These are phyloP conservation scores for Liriodendron chinense DNA, from an alignment of 164 flowering plant genomes.

Conservation along the genomic window DNA sequence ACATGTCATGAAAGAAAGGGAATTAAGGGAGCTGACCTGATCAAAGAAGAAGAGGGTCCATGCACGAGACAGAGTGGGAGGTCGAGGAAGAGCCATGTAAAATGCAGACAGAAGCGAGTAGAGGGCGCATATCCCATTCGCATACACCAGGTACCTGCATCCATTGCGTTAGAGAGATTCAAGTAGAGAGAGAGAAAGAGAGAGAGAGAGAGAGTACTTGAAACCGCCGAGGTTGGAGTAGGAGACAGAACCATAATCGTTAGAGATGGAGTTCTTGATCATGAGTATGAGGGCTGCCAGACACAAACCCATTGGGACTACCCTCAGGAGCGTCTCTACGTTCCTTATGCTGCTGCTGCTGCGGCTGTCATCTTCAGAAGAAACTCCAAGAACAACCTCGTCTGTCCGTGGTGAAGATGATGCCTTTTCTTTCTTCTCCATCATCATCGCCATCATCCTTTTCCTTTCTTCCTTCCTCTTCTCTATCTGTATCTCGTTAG, in stretches of 20 bases:
- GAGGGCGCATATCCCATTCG: slow-evolving; percentile 87
- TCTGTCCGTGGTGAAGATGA: background rate
- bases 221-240: slow-evolving; percentile 71
- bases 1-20: too few species aligned
- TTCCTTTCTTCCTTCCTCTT: background rate
- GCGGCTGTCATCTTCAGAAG: background rate
- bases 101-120: slow-evolving; percentile 84
- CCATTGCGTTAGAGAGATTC: too few species aligned
- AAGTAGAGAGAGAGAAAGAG: background rate
- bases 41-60: slow-evolving; percentile 88
- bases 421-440: background rate
- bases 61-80: slow-evolving; percentile 50
- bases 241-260: slow-evolving; percentile 66
- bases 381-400: background rate
- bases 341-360: slow-evolving; percentile 26
- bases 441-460: background rate
- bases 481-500: background rate
- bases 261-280: slow-evolving; percentile 64
- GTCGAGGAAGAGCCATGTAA: slow-evolving; percentile 51
- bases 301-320: slow-evolving; percentile 63
- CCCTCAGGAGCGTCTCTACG: slow-evolving; percentile 62
- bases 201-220: slow-evolving; percentile 36
- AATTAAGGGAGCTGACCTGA: slow-evolving; percentile 38
- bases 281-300: slow-evolving; percentile 66
- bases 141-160: slow-evolving; percentile 85